phyloP scores from a whole-genome alignment of 495 filamentous ascomycete species.

The Neurospora terricola region DNA sequence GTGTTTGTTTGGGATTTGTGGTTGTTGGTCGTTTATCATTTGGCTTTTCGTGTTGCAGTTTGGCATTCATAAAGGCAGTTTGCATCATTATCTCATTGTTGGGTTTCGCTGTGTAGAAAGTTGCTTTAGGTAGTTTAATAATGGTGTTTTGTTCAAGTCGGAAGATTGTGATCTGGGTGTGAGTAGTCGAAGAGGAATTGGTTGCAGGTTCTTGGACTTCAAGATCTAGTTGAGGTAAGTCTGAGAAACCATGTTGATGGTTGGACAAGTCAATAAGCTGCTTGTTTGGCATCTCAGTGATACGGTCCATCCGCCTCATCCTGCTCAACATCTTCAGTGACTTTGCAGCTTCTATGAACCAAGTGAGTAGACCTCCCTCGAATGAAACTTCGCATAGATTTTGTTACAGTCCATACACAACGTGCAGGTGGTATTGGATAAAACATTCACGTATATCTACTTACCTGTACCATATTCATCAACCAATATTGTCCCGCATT shows the following conservation, averaged over 20 bases:
- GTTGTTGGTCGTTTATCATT: not conserved
- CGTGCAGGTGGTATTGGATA: not conserved
- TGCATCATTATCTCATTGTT: not conserved
- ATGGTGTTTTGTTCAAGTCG: not conserved
- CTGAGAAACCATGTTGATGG: not conserved
- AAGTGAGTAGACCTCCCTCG: no score
- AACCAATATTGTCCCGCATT: not conserved
- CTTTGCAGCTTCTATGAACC: not conserved
- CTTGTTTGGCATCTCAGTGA: not conserved
- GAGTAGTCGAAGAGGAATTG: not conserved
- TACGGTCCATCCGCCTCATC: not conserved
- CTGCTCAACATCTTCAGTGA: not conserved
- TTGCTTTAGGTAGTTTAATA: not conserved
- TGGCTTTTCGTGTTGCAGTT: not conserved
- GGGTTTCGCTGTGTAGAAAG: not conserved
- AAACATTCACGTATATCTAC: not conserved
- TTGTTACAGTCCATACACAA: not conserved
- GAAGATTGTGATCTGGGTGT: not conserved
- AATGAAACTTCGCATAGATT: no score
- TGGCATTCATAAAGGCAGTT: not conserved
- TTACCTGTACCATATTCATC: not conserved
- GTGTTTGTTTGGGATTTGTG: not conserved
- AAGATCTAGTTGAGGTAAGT: not conserved
- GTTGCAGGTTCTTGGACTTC: not conserved
- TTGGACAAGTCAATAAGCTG: not conserved